These are phyloP conservation scores for Cladosporium sp. DNA, from an alignment of 2,329 filamentous ascomycete species.

Conservation along the genomic window DNA sequence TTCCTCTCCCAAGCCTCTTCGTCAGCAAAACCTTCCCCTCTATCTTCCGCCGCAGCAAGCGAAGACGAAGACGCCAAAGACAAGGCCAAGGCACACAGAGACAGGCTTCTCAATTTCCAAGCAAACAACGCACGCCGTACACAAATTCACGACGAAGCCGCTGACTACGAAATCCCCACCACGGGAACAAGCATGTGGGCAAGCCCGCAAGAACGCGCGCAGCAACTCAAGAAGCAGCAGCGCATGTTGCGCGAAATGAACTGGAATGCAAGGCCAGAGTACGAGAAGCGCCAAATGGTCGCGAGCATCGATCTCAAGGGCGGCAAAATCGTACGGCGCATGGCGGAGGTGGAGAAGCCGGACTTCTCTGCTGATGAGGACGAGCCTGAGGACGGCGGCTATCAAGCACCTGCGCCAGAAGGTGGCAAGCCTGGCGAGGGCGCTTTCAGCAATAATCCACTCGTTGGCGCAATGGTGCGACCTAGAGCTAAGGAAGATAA, in stretches of 20 bases:
- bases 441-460: constrained; percentile 69
- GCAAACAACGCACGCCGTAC: constrained; percentile 83
- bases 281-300: constrained; percentile 83
- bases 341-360: constrained; percentile 63
- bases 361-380: constrained; percentile 49
- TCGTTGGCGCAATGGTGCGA: constrained; percentile 65
- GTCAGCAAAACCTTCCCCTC: constrained; percentile 39
- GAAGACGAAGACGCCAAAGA: constrained; percentile 55
- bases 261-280: constrained; percentile 81
- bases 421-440: constrained; percentile 42
- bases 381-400: constrained; percentile 23
- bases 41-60: constrained; percentile 36
- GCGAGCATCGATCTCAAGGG: constrained; percentile 81
- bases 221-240: constrained; percentile 83
- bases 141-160: constrained; percentile 82
- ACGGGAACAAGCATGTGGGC: constrained; percentile 76
- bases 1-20: constrained; percentile 38
- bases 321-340: constrained; percentile 73
- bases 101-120: constrained; percentile 79
- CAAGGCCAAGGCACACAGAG: constrained; percentile 75
- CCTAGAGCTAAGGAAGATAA: constrained; percentile 59
- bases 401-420: constrained; percentile 36
- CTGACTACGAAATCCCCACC: constrained; percentile 67
- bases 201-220: constrained; percentile 76
- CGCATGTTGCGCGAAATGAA: constrained; percentile 81